These are phyloP conservation scores for Cladosporium sp. DNA, from an alignment of 2,329 filamentous ascomycete species.

Conservation along the genomic window DNA sequence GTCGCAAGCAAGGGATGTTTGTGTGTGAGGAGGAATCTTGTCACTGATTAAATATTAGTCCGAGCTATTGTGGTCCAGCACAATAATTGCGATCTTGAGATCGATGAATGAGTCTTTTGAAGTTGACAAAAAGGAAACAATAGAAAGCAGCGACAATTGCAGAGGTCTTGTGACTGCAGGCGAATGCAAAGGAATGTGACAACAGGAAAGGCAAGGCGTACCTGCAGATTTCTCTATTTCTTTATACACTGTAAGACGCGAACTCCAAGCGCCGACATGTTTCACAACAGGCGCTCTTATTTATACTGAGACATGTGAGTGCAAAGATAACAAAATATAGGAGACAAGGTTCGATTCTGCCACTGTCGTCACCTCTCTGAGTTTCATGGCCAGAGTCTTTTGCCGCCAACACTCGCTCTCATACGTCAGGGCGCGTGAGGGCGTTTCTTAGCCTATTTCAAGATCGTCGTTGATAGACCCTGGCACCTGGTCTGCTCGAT, in stretches of 20 bases:
- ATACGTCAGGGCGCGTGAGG: background rate
- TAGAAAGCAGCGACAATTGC: background rate
- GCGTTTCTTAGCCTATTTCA: no score
- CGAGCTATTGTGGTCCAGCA: background rate
- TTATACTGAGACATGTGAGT: no score
- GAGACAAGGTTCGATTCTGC: conserved; percentile 6
- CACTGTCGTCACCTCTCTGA: no score
- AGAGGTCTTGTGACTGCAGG: background rate
- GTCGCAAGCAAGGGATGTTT: conserved; percentile 9
- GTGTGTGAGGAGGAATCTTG: background rate
- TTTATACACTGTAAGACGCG: background rate
- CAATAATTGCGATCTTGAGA: background rate
- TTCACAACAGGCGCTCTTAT: no score
- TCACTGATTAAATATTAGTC: conserved; percentile 2
- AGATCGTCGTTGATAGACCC: no score
- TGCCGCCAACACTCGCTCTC: background rate
- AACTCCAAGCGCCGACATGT: no score
- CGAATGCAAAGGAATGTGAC: background rate
- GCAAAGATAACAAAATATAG: background rate
- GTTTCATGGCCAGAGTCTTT: background rate
- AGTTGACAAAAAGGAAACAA: background rate
- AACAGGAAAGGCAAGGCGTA: background rate
- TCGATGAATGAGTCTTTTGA: no score
- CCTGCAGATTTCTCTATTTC: background rate
- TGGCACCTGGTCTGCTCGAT: no score